Evolutionary conservation across 1,139 yeast genomes (phyloP).

Genomic region (Spathaspora sp.): DNA sequence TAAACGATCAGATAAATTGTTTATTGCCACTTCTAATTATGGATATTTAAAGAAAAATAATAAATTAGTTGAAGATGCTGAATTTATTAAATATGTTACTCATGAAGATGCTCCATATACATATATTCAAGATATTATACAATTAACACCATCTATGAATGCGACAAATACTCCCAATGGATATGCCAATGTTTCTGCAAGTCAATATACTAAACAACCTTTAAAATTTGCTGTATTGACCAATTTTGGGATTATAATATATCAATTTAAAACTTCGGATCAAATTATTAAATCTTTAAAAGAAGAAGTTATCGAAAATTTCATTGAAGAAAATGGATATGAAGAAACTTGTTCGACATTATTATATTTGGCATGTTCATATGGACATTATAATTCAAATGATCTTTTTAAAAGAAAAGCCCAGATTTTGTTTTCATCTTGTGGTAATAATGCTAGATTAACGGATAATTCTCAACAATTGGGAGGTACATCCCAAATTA

Average conservation of each 20-base stretch:
- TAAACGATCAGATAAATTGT: conserved; percentile 51
- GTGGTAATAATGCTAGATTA: conserved; percentile 55
- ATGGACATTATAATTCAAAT: conserved; percentile 50
- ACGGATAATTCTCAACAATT: conserved; percentile 25
- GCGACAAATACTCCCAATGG: conserved; percentile 77
- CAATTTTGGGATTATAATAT: conserved; percentile 71
- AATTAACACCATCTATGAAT: conserved; percentile 66
- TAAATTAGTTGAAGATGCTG: conserved; percentile 79
- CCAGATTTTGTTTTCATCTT: conserved; percentile 50
- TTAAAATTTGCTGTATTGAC: conserved; percentile 81
- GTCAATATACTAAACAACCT: conserved; percentile 68
- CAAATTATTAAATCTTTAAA: conserved; percentile 68
- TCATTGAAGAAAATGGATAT: conserved; percentile 49
- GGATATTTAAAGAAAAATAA: conserved; percentile 74
- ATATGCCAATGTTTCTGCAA: conserved; percentile 77
- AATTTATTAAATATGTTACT: conserved; percentile 58
- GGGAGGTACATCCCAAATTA: conserved; percentile 10
- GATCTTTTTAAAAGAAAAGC: conserved; percentile 52
- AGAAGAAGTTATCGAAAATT: conserved; percentile 53
- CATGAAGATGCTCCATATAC: conserved; percentile 27
- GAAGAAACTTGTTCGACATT: conserved; percentile 88
- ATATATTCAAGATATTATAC: conserved; percentile 68
- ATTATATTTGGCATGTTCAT: conserved; percentile 76
- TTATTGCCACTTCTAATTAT: conserved; percentile 79
- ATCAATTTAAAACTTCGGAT: conserved; percentile 78